Percentiles rank a stretch among this genome's conserved stretches.
phyloP scores from a whole-genome alignment of 2,329 filamentous ascomycete genomes.

The Fusarium floridanum region DNA sequence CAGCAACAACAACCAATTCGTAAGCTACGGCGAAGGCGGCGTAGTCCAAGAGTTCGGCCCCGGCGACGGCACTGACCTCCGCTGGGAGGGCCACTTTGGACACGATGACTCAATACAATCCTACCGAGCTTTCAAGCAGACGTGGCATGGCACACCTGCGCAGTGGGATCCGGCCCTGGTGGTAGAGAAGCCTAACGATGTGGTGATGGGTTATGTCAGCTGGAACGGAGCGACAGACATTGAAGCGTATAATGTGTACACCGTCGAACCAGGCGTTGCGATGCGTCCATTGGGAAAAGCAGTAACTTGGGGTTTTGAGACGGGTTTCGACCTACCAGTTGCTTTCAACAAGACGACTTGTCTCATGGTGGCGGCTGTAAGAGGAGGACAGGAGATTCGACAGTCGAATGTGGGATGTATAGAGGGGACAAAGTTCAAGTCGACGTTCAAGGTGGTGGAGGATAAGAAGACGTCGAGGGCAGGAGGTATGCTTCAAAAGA shows the following conservation, averaged over 20 bases:
- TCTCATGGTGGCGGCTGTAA: conserved; percentile 37
- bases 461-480: conserved; percentile 1
- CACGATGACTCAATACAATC: conserved; percentile 31
- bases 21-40: conserved; percentile 42
- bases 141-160: conserved; percentile 41
- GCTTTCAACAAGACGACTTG: conserved; percentile 33
- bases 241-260: conserved; percentile 41
- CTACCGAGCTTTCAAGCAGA: conserved; percentile 44
- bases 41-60: conserved; percentile 45
- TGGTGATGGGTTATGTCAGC: conserved; percentile 33
- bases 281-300: conserved; percentile 15
- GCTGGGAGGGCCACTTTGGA: conserved; percentile 44
- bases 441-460: conserved; percentile 10
- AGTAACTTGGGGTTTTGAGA: conserved; percentile 37
- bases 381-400: conserved; percentile 31
- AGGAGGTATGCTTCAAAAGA: conserved; percentile 19
- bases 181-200: conserved; percentile 14
- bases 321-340: conserved; percentile 34
- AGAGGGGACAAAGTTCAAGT: conserved; percentile 28
- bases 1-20: conserved; percentile 40
- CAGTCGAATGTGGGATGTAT: conserved; percentile 41
- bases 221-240: conserved; percentile 48
- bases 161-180: conserved; percentile 32
- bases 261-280: neutral
- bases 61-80: conserved; percentile 34